Evolutionary conservation across 176 grass and related monocot species (phyloP).

Genomic region (Avena insularis): DNA sequence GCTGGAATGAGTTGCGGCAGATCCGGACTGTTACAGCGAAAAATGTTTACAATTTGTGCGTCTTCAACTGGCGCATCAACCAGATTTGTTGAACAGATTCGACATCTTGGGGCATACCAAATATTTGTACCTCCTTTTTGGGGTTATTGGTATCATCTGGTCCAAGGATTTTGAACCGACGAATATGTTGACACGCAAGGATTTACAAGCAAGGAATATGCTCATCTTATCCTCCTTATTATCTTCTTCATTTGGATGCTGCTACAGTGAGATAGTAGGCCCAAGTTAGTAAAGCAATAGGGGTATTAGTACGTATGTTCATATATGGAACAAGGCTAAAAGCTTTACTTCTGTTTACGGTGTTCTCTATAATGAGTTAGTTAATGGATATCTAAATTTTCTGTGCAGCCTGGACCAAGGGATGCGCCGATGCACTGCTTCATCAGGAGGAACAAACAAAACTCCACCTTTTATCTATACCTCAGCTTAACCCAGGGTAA

Average conservation of each 20-base stretch:
- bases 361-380: neutral
- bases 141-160: neutral
- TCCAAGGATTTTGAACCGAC: neutral
- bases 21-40: neutral
- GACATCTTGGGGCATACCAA: neutral
- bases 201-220: neutral
- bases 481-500: slow-evolving; percentile 83
- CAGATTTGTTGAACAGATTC: neutral
- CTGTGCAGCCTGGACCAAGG: slow-evolving; percentile 72
- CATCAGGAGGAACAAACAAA: slow-evolving; percentile 90
- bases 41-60: neutral
- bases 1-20: neutral
- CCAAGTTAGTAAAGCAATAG: slow-evolving; percentile 2
- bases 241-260: slow-evolving; percentile 19
- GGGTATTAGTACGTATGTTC: neutral
- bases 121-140: slow-evolving; percentile 12
- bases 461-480: slow-evolving; percentile 80
- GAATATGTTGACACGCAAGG: neutral
- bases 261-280: slow-evolving; percentile 15
- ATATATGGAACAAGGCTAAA: neutral
- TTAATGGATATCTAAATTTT: neutral
- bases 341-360: slow-evolving; percentile 12
- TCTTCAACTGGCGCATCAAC: neutral
- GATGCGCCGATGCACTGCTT: slow-evolving; percentile 92
- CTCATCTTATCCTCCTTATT: slow-evolving; percentile 6